Base-by-base conservation (phyloP, 2,329 filamentous ascomycete genomes). In the Trichoderma afroharzianum region DNA sequence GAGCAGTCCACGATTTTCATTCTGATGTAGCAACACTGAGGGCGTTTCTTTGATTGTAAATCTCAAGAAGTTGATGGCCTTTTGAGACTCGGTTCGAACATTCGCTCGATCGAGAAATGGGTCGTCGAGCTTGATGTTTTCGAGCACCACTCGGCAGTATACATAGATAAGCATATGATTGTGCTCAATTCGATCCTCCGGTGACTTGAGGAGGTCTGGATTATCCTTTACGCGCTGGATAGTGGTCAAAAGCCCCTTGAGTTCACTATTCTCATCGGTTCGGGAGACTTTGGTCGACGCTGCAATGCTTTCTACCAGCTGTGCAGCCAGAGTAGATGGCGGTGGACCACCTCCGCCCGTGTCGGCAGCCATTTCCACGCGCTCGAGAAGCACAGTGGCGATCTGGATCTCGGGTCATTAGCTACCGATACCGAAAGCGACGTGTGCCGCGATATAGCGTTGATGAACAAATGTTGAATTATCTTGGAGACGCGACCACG, bases 111-210 rank as follows among this genome's bases (percentile, higher is more conserved):
- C 83, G 72, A 89, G 85, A 78, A 94, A 92, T 3, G 89, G 90
- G 75, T 94, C 89, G 76, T 94, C 88, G 77, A 88, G 86, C 74
- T 87, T 86, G 61, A 93, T 85, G 58, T 86, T 86, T 75, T 94
- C 92, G 14, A 98, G 84, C 26, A 94, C 92, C 71, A 93, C 92
- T 78, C 93, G 91, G 63, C 92, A 87, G 76, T 96, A 92, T 73
- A 97, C 92, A 77, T 93, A 94, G 67, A 97, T 91, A 63, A 98
- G 87, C 81, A 94, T 92, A 76, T 94, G 92, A 76, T 97, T 95
- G 79, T 97, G 91, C 64, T 91, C 87, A 58, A 92, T 82, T 74
- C 92, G 90, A 58, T 92, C 90, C 73, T 91, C 88, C 2, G 85
- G 78, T 14, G 88, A 87, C 36, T 90, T 89, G 30, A 95, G 85